Percentiles rank a stretch among this genome's conserved stretches.
Evolutionary conservation across 108 stramenopile genomes (phyloP).

Genomic region (Nitzschia palea): DNA sequence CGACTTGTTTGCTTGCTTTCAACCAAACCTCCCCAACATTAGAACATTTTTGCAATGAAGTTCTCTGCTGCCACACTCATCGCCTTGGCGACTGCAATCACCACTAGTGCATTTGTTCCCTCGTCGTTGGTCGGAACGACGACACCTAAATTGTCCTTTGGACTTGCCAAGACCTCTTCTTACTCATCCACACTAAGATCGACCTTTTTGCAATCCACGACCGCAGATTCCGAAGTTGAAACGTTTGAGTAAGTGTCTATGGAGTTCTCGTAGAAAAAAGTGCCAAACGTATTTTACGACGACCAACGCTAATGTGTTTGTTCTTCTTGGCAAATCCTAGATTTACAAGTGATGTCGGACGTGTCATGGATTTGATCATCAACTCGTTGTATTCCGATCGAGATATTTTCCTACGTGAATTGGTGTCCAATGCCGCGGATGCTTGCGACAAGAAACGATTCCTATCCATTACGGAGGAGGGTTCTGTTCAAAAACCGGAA

Average conservation of each 20-base stretch:
- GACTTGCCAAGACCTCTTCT: background rate
- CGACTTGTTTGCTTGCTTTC: background rate
- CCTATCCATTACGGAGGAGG: slow-evolving; percentile 69
- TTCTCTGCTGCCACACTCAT: slow-evolving; percentile 52
- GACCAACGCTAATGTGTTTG: background rate
- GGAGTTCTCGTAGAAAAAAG: background rate
- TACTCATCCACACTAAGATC: background rate
- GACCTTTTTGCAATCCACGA: slow-evolving; percentile 22
- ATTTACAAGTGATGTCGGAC: slow-evolving; percentile 85
- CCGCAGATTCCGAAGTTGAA: slow-evolving; percentile 38
- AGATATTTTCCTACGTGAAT: slow-evolving; percentile 82
- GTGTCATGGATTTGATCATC: slow-evolving; percentile 99
- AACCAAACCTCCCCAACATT: background rate
- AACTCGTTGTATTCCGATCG: slow-evolving; percentile 94
- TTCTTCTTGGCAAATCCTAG: slow-evolving; percentile 14
- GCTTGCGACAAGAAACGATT: slow-evolving; percentile 99
- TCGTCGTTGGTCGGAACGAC: slow-evolving; percentile 11
- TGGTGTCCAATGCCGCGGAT: slow-evolving; percentile 93
- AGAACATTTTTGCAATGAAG: slow-evolving; percentile 39
- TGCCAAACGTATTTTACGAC: background rate
- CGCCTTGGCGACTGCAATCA: slow-evolving; percentile 32
- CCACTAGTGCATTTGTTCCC: slow-evolving; percentile 16
- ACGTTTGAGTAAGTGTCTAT: slow-evolving; percentile 60
- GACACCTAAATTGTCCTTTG: background rate
- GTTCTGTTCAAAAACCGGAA: slow-evolving; percentile 39